phyloP scores from a whole-genome alignment of 2,329 filamentous ascomycete species.

The Ceratocystis albifundus region DNA sequence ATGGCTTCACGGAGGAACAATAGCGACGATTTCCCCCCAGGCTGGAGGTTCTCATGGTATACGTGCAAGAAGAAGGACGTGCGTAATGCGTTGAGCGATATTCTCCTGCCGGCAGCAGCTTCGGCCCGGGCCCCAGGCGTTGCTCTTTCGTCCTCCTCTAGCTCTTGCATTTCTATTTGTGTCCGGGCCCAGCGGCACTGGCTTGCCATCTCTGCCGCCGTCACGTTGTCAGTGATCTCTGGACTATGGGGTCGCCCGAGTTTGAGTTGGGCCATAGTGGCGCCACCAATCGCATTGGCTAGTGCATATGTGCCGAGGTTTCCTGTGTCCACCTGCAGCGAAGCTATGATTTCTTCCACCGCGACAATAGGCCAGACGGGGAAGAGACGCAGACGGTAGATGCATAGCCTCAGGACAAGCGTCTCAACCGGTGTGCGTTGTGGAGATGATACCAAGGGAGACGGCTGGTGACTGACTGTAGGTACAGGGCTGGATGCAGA shows the following conservation, averaged over 20 bases:
- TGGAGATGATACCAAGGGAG: not conserved
- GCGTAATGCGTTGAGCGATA: constrained; percentile 35
- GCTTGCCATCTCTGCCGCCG: constrained; percentile 30
- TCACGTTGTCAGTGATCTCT: constrained; percentile 27
- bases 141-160: constrained; percentile 5
- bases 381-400: constrained; percentile 40
- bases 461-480: not conserved
- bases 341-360: constrained; percentile 34
- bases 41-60: constrained; percentile 39
- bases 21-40: constrained; percentile 38
- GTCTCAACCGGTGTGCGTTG: constrained; percentile 12
- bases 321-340: constrained; percentile 30
- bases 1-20: constrained; percentile 41
- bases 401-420: constrained; percentile 29
- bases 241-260: constrained; percentile 29
- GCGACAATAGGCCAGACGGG: constrained; percentile 43
- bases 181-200: constrained; percentile 30
- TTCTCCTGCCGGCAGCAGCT: constrained; percentile 16
- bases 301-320: constrained; percentile 33
- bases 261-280: constrained; percentile 40
- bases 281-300: constrained; percentile 37
- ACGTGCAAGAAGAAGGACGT: constrained; percentile 43
- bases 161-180: constrained; percentile 25
- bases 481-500: not conserved
- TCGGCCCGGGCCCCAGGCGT: not conserved